A percentile compares a stretch with the other conserved stretches of the same genome.
These are phyloP conservation scores for Pyricularia grisea DNA, from an alignment of 2,329 filamentous ascomycete genomes.

Conservation along the genomic window DNA sequence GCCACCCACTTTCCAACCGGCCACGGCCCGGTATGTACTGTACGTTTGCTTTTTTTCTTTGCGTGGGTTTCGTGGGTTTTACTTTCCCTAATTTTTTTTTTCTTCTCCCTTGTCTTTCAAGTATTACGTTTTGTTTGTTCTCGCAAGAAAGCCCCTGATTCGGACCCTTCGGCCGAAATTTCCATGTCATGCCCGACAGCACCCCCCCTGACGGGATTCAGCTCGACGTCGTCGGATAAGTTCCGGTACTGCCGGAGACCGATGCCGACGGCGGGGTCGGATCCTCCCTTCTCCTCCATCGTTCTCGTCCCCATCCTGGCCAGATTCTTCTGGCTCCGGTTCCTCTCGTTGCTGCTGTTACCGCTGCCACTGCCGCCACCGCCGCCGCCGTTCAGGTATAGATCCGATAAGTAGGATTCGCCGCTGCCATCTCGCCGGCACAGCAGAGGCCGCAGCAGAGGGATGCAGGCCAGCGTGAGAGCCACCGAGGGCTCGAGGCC, in stretches of 20 bases:
- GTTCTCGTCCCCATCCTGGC: background rate
- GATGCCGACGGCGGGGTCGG: background rate
- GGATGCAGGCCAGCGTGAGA: constrained; percentile 27
- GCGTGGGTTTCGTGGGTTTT: background rate
- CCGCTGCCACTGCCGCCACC: no score
- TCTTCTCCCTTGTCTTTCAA: background rate
- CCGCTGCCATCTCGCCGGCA: constrained; percentile 11
- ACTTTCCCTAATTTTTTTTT: background rate
- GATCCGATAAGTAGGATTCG: background rate
- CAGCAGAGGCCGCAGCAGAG: constrained; percentile 27
- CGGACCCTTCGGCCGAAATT: background rate
- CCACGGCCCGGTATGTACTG: background rate
- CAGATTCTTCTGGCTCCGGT: background rate
- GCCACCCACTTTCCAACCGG: background rate
- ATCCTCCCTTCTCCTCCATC: background rate
- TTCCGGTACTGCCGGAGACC: background rate
- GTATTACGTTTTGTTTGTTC: background rate
- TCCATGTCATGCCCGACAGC: background rate
- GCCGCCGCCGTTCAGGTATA: background rate
- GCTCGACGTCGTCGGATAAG: background rate
- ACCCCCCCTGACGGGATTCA: background rate
- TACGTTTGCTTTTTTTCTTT: background rate
- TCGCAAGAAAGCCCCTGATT: background rate
- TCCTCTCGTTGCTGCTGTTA: no score
- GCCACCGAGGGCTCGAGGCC: constrained; percentile 27